Evolutionary conservation across 495 filamentous ascomycete species (phyloP), one percentile per base, ranked within the genome.

Genomic region (Niebla homalea): DNA sequence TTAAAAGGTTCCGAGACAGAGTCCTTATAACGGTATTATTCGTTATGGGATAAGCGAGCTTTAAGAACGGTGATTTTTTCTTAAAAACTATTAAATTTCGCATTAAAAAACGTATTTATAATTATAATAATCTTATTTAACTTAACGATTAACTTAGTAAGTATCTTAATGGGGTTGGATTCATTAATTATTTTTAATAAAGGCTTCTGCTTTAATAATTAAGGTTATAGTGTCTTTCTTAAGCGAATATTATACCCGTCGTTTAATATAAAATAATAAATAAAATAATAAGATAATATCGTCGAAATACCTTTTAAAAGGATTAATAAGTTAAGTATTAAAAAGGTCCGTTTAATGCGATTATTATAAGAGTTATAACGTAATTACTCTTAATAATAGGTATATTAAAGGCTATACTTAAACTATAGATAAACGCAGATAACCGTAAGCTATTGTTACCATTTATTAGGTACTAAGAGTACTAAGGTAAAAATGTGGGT

Each of bases 161-260:
- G 23, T 25, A 46, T 46, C 23, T 46, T 46, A 46, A 46, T 25
- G 21, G n/a, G n/a, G n/a, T n/a, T n/a, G n/a, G n/a, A n/a, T 25
- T 22, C 23, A 46, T 26, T 25, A 25, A 10, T 26, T 46, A 8
- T 22, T 46, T 21, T 11, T 11, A 22, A 46, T 46, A 46, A 26
- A 46, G 5, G 7, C 32, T 26, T 26, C 32, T 6, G 18, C 12
- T 19, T 25, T 25, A 5, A 26, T 25, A 26, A n/a, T n/a, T n/a
- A 20, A 46, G 12, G 10, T 21, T 42, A 29, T 12, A 44, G 23
- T 50, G 21, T 23, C 14, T 42, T 18, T n/a, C n/a, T n/a, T n/a
- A n/a, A n/a, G n/a, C n/a, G n/a, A n/a, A n/a, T n/a, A n/a, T n/a
- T n/a, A n/a, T n/a, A n/a, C n/a, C n/a, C n/a, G n/a, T n/a, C n/a